Percentiles rank a stretch among this genome's conserved stretches.
These are phyloP conservation scores for Penicillium sp. DNA, from an alignment of 2,329 filamentous ascomycete genomes.

Conservation along the genomic window DNA sequence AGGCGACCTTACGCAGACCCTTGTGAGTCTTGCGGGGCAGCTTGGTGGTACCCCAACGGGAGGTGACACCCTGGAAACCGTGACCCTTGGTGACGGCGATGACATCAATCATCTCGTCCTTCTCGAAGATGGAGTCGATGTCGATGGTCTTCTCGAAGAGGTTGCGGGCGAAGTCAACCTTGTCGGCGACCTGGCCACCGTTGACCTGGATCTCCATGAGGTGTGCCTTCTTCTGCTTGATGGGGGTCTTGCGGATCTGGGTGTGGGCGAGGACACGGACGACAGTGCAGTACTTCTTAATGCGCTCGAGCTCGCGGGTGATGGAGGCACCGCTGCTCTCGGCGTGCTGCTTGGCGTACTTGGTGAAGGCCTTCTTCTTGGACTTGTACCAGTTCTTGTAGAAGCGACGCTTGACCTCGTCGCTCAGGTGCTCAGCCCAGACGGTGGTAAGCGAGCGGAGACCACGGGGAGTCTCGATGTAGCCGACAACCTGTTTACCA, in stretches of 20 bases:
- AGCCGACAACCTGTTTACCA: conserved; percentile 68
- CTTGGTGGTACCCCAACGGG: conserved; percentile 99
- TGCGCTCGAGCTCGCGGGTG: conserved; percentile 97
- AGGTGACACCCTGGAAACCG: conserved; percentile 95
- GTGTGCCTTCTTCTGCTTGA: conserved; percentile 99
- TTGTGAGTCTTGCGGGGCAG: conserved; percentile 99
- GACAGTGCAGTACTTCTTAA: conserved; percentile 99
- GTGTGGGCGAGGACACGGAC: conserved; percentile 99
- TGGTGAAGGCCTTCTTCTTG: conserved; percentile 99
- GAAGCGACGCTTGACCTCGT: conserved; percentile 99
- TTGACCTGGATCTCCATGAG: conserved; percentile 99
- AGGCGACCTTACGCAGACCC: conserved; percentile 99
- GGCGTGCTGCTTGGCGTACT: conserved; percentile 99
- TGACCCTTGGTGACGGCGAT: conserved; percentile 99
- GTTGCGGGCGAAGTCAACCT: conserved; percentile 91
- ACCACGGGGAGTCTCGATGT: conserved; percentile 99
- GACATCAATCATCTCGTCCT: conserved; percentile 99
- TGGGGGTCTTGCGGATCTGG: conserved; percentile 97
- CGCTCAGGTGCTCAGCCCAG: conserved; percentile 98
- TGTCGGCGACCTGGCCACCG: conserved; percentile 91
- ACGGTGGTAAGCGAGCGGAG: conserved; percentile 99
- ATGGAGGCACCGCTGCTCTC: conserved; percentile 87
- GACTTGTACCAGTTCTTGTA: conserved; percentile 99
- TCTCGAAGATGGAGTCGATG: conserved; percentile 93
- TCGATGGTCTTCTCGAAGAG: conserved; percentile 99